Evolutionary conservation across 495 filamentous ascomycete species (phyloP), one percentile per base, ranked within the genome.

Genomic region (Corynascus novoguineensis): DNA sequence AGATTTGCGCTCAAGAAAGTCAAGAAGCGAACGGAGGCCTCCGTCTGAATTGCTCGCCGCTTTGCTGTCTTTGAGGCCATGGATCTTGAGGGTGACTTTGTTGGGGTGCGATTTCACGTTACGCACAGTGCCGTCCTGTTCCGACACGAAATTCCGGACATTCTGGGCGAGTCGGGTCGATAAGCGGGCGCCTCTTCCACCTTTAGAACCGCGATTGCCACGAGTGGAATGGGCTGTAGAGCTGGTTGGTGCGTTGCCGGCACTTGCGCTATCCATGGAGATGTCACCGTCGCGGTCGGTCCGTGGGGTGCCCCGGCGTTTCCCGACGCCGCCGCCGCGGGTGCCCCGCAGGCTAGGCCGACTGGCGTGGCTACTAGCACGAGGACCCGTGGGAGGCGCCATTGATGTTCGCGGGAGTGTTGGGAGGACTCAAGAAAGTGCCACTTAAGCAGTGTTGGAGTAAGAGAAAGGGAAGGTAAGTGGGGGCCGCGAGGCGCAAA

Each of bases 241-340:
- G 17, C 47, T 55, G 31, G 29, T 69, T 28, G 78, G 45, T 8
- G 44, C 27, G 7, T 50, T 75, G 35, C 55, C 6, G 0, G 29
- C 19, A 28, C 0, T 42, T 60, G 73, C 69, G 45, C 69, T 73
- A 68, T 84, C 87, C 90, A 93, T 95, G 31, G 83, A 79, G 37
- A 93, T 75, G 71, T 95, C 90, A 14, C 90, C 90, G 78, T 95
- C 90, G 61, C 81, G 81, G 66, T 95, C 90, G 53, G 81, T 75
- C 47, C 81, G 78, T 6, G 71, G 69, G 14, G 72, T 57, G 34
- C 55, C 57, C 19, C 71, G 77, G 51, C 82, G 83, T 76, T 93
- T 95, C 51, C 82, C 78, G 55, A 92, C 88, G 31, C 88, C 87
- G 46, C 86, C 87, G 58, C 66, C 64, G 7, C 62, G 65, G 14